Evolutionary conservation across 2,329 filamentous ascomycete genomes (phyloP), one percentile per base, ranked within the genome.

Genomic region (Huntiella bhutanensis): DNA sequence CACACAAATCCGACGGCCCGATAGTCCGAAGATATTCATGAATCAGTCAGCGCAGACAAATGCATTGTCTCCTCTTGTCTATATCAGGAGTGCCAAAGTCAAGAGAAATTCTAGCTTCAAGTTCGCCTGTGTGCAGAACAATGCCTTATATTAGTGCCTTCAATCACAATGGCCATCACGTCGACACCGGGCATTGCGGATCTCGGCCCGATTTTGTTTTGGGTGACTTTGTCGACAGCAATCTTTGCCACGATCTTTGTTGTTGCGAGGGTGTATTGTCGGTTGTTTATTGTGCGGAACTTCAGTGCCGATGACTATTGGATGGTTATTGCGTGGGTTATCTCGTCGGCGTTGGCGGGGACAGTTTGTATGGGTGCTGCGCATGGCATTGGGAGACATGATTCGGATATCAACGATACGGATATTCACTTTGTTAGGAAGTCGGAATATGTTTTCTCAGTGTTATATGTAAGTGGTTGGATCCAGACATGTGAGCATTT

Each of bases 231-330:
- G 5, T 65, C 70, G 15, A 82, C 80, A 44, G 70, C 87, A 51
- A 70, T 70, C 16, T 59, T 87, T 45, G 76, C 82, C 44, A 80
- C 80, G 35, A 56, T 81, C 46, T 88, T 93, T 57, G 82, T 94
- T 53, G 67, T 68, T 37, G 70, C 82, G 33, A 77, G 87, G 46
- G 67, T 93, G 53, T 63, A 83, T 37, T 85, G 82, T 50, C 73
- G 86, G 22, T 68, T 73, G 43, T 74, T 71, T 41, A 78, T 95
- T 43, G 79, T 94, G 47, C 75, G 73, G 53, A 77, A 71, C 46
- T 62, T 85, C 44, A 76, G 71, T 47, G 73, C 73, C 65, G 85
- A 93, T 61, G 87, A 94, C 66, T 81, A 78, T 60, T 73, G 82
- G 54, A 91, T 94, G 60, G 60, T 85, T 8, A 53, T 82, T 36